These are phyloP conservation scores for Phlebopus sp. DNA, from an alignment of 1,284 basidiomycete species.

Conservation along the genomic window DNA sequence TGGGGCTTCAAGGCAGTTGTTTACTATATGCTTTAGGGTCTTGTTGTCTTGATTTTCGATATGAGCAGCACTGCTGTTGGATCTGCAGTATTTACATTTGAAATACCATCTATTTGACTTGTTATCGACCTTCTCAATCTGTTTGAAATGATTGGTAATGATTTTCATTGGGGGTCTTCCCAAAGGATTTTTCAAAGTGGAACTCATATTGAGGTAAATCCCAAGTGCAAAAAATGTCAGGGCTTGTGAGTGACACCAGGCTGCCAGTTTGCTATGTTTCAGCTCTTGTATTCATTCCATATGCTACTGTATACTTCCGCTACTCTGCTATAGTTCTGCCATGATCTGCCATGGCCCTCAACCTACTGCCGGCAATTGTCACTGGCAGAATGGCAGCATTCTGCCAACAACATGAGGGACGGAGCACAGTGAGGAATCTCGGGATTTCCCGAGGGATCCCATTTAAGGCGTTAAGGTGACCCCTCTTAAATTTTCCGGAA, in stretches of 20 bases:
- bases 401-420: conserved; percentile 14
- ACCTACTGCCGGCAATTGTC: too few species aligned
- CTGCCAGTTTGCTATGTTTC: neutral
- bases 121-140: conserved; percentile 4
- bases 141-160: conserved; percentile 2
- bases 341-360: too few species aligned
- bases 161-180: conserved; percentile 1
- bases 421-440: too few species aligned
- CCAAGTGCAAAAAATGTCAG: neutral
- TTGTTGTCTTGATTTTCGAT: conserved; percentile 20
- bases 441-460: too few species aligned
- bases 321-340: conserved; percentile 7
- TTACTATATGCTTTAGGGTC: conserved; percentile 13
- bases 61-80: conserved; percentile 2
- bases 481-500: too few species aligned
- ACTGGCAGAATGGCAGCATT: too few species aligned
- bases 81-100: conserved; percentile 14
- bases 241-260: neutral
- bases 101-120: conserved; percentile 10
- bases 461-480: too few species aligned
- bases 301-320: conserved; percentile 4
- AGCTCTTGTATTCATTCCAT: neutral
- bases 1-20: conserved; percentile 10
- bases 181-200: neutral
- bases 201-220: neutral